A percentile compares a stretch with the other conserved stretches of the same genome.
Conservation (phyloP, 2,329 filamentous ascomycete species). For the Cladophialophora psammophila region DNA sequence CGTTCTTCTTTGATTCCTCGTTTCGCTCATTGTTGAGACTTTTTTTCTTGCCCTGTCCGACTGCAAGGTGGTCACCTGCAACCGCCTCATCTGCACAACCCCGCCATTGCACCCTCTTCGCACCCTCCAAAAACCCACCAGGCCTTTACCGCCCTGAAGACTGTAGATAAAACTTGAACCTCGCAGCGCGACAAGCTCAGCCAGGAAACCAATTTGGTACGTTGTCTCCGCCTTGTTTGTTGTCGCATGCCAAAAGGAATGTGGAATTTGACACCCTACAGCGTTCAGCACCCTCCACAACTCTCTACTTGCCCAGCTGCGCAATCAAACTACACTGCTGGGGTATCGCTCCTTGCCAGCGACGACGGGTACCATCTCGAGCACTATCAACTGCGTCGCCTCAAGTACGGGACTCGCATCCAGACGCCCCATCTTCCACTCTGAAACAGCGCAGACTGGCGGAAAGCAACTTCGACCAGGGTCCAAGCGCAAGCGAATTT, state of each 20-base stretch:
- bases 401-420: not conserved
- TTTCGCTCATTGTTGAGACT: conserved; percentile 15
- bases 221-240: conserved; percentile 13
- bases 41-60: conserved; percentile 4
- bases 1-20: conserved; percentile 4
- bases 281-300: conserved; percentile 10
- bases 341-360: not conserved
- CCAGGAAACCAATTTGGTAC: conserved; percentile 6
- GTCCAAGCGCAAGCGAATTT: not conserved
- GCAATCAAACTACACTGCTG: not conserved
- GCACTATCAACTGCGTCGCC: not conserved
- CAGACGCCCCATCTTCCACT: conserved; percentile 1
- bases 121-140: conserved; percentile 3
- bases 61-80: conserved; percentile 22
- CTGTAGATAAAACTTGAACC: conserved; percentile 11
- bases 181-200: conserved; percentile 19
- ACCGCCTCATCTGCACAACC: conserved; percentile 12
- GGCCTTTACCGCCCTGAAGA: conserved; percentile 19
- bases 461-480: not conserved
- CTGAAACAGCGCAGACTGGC: conserved; percentile 12
- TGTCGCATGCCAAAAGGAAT: conserved; percentile 26
- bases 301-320: conserved; percentile 4
- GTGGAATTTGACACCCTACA: conserved; percentile 21
- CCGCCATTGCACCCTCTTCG: conserved; percentile 16
- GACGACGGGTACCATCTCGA: not conserved